phyloP scores from a whole-genome alignment of 2,329 filamentous ascomycete species.

The Cercospora sojina region DNA sequence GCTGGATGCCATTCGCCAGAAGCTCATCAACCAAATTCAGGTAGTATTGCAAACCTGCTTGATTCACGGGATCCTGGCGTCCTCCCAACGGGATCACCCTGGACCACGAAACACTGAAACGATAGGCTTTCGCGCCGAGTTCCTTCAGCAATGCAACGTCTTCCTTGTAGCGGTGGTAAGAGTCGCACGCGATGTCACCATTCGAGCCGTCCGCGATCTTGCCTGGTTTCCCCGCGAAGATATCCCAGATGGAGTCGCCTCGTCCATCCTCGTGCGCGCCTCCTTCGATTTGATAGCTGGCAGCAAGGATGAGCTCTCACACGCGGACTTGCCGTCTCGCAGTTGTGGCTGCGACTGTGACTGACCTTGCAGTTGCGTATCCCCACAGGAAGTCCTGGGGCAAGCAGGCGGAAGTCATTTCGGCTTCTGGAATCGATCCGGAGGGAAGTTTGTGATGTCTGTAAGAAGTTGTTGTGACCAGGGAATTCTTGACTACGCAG shows the following conservation, averaged over 20 bases:
- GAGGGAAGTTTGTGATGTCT: background rate
- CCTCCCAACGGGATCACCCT: conserved; percentile 84
- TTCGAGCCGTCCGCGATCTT: conserved; percentile 78
- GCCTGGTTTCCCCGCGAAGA: conserved; percentile 75
- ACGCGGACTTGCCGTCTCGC: background rate
- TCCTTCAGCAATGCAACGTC: conserved; percentile 76
- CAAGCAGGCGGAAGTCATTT: conserved; percentile 24
- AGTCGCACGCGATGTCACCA: conserved; percentile 79
- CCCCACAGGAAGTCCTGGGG: conserved; percentile 62
- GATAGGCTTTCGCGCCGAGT: conserved; percentile 71
- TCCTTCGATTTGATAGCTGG: conserved; percentile 85
- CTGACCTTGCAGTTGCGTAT: conserved; percentile 66
- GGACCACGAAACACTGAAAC: conserved; percentile 81
- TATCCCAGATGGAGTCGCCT: conserved; percentile 83
- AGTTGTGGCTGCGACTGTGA: conserved; percentile 51
- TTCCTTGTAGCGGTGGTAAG: conserved; percentile 74
- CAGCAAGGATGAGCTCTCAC: conserved; percentile 8
- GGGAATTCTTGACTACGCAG: background rate
- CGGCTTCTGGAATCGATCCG: conserved; percentile 6
- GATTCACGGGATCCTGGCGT: conserved; percentile 76
- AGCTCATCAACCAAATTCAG: conserved; percentile 76
- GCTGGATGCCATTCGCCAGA: conserved; percentile 71
- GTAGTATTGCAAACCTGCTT: conserved; percentile 75
- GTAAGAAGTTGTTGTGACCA: background rate
- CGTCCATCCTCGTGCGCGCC: conserved; percentile 72